Conservation (phyloP, 2,329 filamentous ascomycete genomes). For the Lachnellula occidentalis region DNA sequence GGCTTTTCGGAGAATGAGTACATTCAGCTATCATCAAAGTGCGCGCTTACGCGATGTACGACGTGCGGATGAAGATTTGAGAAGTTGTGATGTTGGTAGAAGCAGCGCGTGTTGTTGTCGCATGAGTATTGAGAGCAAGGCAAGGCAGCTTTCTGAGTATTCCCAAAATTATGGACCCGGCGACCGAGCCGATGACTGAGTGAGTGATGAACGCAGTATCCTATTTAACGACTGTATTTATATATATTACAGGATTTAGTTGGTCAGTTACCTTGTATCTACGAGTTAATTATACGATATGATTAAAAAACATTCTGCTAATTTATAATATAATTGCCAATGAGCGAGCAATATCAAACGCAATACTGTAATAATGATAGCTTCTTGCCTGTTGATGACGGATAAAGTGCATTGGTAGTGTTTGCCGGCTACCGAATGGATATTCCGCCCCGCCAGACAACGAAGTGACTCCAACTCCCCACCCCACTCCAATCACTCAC, state of each 20-base stretch:
- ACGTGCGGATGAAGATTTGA: not conserved
- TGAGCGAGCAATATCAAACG: not conserved
- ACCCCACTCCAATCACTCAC: not conserved
- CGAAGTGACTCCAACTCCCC: constrained; percentile 1
- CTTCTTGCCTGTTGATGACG: no score
- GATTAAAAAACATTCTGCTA: no score
- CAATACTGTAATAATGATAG: no score
- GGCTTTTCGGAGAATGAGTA: not conserved
- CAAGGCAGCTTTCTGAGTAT: not conserved
- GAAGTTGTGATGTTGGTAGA: constrained; percentile 1
- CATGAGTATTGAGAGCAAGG: constrained; percentile 5
- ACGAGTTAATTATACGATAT: no score
- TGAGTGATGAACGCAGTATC: not conserved
- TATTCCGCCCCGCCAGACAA: constrained; percentile 1
- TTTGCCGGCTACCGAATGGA: not conserved
- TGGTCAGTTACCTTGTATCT: no score
- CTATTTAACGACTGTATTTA: no score
- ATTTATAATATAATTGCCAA: not conserved
- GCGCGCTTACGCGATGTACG: not conserved
- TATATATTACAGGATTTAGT: no score
- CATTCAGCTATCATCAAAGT: constrained; percentile 11
- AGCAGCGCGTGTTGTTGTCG: constrained; percentile 3
- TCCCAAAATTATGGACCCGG: not conserved
- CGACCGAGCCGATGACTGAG: not conserved
- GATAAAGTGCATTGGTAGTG: not conserved